phyloP scores from a whole-genome alignment of 805 yeast species.

The Lachancea sp. region DNA sequence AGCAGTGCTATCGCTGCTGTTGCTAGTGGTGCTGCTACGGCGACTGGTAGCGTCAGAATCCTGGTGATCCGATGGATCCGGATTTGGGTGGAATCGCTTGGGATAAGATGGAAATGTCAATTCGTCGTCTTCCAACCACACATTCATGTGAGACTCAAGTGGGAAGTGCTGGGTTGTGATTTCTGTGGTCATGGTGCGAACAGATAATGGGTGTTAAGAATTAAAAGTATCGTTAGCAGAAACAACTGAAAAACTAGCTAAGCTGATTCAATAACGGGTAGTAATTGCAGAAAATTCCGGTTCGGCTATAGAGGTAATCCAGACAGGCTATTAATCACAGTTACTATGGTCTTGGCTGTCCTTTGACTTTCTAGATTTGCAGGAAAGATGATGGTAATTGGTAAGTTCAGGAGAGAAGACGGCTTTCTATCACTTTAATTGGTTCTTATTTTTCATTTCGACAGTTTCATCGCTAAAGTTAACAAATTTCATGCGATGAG shows the following conservation, averaged over 20 bases:
- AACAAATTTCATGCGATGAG: constrained; percentile 2
- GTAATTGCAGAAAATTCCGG: too few species aligned
- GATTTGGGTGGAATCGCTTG: constrained; percentile 15
- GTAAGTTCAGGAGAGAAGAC: too few species aligned
- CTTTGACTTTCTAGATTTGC: not conserved
- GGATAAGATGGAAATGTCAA: constrained; percentile 18
- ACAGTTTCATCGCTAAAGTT: constrained; percentile 1
- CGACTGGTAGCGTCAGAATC: not conserved
- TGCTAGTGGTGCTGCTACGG: not conserved
- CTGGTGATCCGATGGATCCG: not conserved
- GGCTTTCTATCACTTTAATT: not conserved
- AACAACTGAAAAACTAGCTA: too few species aligned
- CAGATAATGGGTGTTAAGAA: too few species aligned
- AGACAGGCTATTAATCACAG: too few species aligned
- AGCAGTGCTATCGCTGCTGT: not conserved
- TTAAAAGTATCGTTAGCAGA: too few species aligned
- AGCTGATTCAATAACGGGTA: too few species aligned
- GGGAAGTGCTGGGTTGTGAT: not conserved
- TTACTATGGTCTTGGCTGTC: too few species aligned
- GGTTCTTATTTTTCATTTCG: not conserved
- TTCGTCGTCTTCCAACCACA: constrained; percentile 18
- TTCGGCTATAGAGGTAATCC: not conserved
- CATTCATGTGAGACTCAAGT: constrained; percentile 9
- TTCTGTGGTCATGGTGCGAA: not conserved
- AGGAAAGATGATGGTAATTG: too few species aligned